Evolutionary conservation across 1,139 yeast genomes (phyloP), one percentile per base, ranked within the genome.

Genomic region (Suhomyces terraborum): DNA sequence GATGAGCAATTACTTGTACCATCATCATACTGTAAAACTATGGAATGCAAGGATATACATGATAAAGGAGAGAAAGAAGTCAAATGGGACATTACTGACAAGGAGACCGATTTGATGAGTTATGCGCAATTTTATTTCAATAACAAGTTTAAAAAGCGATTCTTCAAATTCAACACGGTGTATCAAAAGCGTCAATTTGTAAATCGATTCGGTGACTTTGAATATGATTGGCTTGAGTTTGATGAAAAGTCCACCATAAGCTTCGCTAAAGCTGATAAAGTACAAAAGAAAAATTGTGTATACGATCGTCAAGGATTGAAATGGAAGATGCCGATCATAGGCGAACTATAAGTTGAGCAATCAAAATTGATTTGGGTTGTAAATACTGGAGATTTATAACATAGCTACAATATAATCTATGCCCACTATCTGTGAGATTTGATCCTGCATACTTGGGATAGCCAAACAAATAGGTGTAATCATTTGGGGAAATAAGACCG

Each of bases 321-420:
- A 47, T 77, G 82, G 81, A 76, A 75, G 46, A 68, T 77, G 45
- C 76, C 79, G 2, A 68, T 75, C 4, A 48, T 75, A 6, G 70
- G 75, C 14, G 77, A 73, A 45, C 52, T 71, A 7, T 70, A 52
- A 20, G n/a, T n/a, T 24, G n/a, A 12, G 2, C 10, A 42, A 17
- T 26, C 16, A 13, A 33, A 14, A 20, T 8, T 13, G 21, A 18
- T n/a, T 18, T 18, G 6, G 14, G 27, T 13, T 8, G 13, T 24
- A 12, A 24, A 12, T 24, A 12, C 27, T 12, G 27, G 27, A 2
- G 4, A 24, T 24, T 24, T 24, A 12, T 12, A 6, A 9, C 27
- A 4, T 12, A 12, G 27, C 8, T 12, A 24, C 6, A 24, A 12
- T 16, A 24, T 13, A 21, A 4, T 3, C 3, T 6, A 21, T 4